A percentile compares a stretch with the other conserved stretches of the same genome.
phyloP scores from a whole-genome alignment of 345 rosid genomes.

The Populus ilicifolia region DNA sequence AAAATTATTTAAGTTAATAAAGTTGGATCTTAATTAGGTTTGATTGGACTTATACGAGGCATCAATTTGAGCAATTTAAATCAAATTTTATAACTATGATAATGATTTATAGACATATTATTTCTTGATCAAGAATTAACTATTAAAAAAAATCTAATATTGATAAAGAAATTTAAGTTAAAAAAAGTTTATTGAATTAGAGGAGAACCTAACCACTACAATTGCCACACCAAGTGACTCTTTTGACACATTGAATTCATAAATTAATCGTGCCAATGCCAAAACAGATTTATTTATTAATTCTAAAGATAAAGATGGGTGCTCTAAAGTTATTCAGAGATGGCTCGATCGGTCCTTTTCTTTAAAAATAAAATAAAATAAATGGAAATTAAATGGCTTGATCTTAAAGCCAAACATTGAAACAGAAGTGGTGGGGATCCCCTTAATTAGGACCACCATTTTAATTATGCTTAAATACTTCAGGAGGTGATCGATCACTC shows the following conservation, averaged over 20 bases:
- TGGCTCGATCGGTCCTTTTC: background rate
- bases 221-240: background rate
- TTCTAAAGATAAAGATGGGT: background rate
- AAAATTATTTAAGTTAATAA: no score
- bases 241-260: background rate
- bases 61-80: no score
- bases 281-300: background rate
- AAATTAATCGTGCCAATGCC: background rate
- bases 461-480: background rate
- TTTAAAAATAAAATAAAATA: background rate
- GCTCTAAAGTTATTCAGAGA: background rate
- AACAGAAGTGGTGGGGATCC: background rate
- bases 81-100: no score
- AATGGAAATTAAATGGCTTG: background rate
- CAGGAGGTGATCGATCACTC: background rate
- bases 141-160: no score
- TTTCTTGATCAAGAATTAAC: no score
- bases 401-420: conserved; percentile 5
- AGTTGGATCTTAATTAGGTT: no score
- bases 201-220: background rate
- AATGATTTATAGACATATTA: no score
- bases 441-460: background rate
- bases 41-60: no score
- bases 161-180: no score
- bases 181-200: no score